Evolutionary conservation across 2,329 filamentous ascomycete species (phyloP).

Genomic region (Claviceps spartinae): DNA sequence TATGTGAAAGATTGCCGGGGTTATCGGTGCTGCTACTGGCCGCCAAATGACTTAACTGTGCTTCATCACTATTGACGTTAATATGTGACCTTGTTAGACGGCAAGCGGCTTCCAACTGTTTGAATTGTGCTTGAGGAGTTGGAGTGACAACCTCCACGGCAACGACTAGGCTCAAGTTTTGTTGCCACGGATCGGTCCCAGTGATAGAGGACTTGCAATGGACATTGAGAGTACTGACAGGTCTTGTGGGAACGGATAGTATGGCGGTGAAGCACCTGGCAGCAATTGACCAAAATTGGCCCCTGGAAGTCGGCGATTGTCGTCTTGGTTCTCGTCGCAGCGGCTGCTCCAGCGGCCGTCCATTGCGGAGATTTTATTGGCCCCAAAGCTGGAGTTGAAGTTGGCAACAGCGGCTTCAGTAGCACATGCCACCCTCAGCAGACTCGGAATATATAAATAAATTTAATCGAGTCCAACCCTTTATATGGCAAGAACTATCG

Average conservation of each 20-base stretch:
- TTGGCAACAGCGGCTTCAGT: background rate
- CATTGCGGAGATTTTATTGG: slow-evolving; percentile 4
- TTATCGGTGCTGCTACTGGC: background rate
- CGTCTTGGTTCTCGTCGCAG: slow-evolving; percentile 3
- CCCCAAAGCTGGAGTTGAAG: background rate
- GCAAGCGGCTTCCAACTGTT: slow-evolving; percentile 19
- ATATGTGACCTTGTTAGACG: slow-evolving; percentile 3
- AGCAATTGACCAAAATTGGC: slow-evolving; percentile 7
- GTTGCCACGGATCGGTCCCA: slow-evolving; percentile 17
- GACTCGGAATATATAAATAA: slow-evolving; percentile 1
- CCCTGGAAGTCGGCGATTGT: background rate
- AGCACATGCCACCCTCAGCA: background rate
- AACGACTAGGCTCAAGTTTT: slow-evolving; percentile 20
- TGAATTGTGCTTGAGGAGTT: slow-evolving; percentile 14
- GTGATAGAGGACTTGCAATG: background rate
- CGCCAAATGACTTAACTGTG: slow-evolving; percentile 1
- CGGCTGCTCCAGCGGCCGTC: slow-evolving; percentile 3
- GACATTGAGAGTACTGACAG: slow-evolving; percentile 1
- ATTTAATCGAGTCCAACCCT: background rate
- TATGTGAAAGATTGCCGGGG: slow-evolving; percentile 7
- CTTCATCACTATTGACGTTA: background rate
- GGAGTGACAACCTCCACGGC: slow-evolving; percentile 12
- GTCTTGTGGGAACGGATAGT: slow-evolving; percentile 5
- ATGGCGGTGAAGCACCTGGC: slow-evolving; percentile 10
- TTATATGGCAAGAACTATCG: background rate